Percentiles rank a stretch among this genome's conserved stretches.
Evolutionary conservation across 164 flowering plant species (phyloP).

Genomic region (Liriodendron chinense): DNA sequence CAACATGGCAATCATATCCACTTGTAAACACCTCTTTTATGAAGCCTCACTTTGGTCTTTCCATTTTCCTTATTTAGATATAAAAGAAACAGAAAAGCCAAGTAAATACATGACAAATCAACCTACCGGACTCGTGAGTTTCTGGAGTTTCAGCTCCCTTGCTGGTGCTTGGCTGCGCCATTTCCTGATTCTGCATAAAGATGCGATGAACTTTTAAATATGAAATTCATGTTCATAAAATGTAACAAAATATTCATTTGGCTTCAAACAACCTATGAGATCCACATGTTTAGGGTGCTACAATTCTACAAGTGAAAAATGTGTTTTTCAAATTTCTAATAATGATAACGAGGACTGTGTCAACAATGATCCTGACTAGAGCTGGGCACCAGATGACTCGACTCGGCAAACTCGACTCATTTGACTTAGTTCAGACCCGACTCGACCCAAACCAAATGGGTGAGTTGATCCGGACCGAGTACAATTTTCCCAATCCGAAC

Average conservation of each 20-base stretch:
- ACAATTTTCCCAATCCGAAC: too few species aligned
- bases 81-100: not conserved
- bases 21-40: not conserved
- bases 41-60: not conserved
- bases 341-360: not conserved
- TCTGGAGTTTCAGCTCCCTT: conserved; percentile 37
- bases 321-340: not conserved
- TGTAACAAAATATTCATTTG: not conserved
- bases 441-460: too few species aligned
- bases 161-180: conserved; percentile 37
- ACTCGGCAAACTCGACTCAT: too few species aligned
- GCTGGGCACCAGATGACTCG: too few species aligned
- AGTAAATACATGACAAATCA: not conserved
- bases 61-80: not conserved
- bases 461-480: too few species aligned
- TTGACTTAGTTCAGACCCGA: too few species aligned
- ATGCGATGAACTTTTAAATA: not conserved
- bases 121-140: conserved; percentile 45
- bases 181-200: conserved; percentile 18
- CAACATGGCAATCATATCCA: not conserved
- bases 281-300: not conserved
- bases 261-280: not conserved
- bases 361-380: not conserved
- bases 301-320: not conserved
- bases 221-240: not conserved